A percentile compares a stretch with the other conserved stretches of the same genome.
phyloP scores from a whole-genome alignment of 2,329 filamentous ascomycete species.

The Penicillium sp. region DNA sequence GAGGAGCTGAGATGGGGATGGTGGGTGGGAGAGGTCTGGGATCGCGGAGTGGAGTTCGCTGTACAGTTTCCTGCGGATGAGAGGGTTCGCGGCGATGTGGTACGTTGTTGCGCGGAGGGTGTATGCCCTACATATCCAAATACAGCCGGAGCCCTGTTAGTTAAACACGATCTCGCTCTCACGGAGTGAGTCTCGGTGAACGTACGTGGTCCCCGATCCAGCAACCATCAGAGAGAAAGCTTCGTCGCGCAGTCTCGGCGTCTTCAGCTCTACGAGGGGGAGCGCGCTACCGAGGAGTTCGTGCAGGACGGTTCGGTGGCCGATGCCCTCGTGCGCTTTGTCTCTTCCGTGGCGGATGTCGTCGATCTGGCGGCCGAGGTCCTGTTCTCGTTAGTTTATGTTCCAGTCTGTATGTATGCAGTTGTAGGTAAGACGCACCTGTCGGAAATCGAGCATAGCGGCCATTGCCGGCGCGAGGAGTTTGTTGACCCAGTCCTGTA shows the following conservation, averaged over 20 bases:
- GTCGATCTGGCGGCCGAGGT: conserved; percentile 11
- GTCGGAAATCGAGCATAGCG: conserved; percentile 10
- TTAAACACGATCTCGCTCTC: no score
- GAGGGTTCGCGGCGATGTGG: conserved; percentile 10
- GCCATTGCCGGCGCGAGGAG: conserved; percentile 10
- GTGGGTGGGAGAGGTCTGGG: background rate
- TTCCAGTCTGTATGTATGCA: background rate
- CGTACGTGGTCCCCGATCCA: conserved; percentile 15
- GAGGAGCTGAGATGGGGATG: background rate
- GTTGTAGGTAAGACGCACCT: background rate
- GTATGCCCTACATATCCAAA: background rate
- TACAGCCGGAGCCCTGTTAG: background rate
- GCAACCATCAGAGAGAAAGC: conserved; percentile 16
- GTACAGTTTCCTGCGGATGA: background rate
- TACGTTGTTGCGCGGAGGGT: conserved; percentile 8
- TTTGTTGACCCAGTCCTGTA: conserved; percentile 9
- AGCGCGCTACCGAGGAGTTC: conserved; percentile 13
- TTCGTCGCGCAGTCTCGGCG: conserved; percentile 14
- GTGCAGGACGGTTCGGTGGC: conserved; percentile 14
- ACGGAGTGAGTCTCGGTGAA: background rate
- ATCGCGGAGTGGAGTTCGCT: conserved; percentile 8
- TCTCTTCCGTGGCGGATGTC: conserved; percentile 7
- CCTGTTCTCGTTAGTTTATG: background rate
- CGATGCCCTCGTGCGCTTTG: conserved; percentile 4
- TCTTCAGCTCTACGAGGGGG: conserved; percentile 4